Evolutionary conservation across 345 rosid genomes (phyloP), one percentile per base, ranked within the genome.

Genomic region (Gynandropsis gynandra): DNA sequence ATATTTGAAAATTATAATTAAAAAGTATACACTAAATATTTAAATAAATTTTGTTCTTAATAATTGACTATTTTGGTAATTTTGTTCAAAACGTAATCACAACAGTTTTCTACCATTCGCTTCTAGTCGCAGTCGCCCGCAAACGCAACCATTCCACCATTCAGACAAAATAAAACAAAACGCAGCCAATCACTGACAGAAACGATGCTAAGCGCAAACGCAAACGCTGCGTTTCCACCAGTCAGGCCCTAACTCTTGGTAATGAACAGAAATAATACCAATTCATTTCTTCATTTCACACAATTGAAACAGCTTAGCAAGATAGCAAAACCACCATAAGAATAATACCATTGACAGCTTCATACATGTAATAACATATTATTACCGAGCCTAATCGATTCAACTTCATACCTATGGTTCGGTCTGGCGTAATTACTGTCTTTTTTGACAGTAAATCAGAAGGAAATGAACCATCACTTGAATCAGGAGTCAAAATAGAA

Each of bases 381-480:
- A 50, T 4, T 8, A 11, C 42, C 14, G 38, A 11, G 9, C n/a
- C 48, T 0, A 16, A 56, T 43, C 24, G 37, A 31, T 16, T 20
- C 37, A 18, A 54, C 32, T 42, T 9, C 59, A 47, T 74, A 81
- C 94, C 97, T 70, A 82, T 68, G 42, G 67, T 50, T 1, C 80
- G 74, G 13, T 85, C 85, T 0, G 87, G 81, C 8, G 72, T 59
- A 17, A 72, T 10, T 12, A 63, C 62, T 11, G 69, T 40, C 74
- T 67, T 74, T 62, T 75, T 48, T 11, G 70, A 68, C 66, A 92
- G 64, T 29, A 92, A 71, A 61, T 81, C 79, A 44, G 77, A 70
- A 18, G 95, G 94, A 61, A 87, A 76, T 9, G 61, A 44, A 63
- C 62, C 76, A 55, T 63, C 70, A 40, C 69, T 69, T 4, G 85